A percentile compares a stretch with the other conserved stretches of the same genome.
phyloP scores from a whole-genome alignment of 2,329 filamentous ascomycete genomes.

The Exserohilum rostratum region DNA sequence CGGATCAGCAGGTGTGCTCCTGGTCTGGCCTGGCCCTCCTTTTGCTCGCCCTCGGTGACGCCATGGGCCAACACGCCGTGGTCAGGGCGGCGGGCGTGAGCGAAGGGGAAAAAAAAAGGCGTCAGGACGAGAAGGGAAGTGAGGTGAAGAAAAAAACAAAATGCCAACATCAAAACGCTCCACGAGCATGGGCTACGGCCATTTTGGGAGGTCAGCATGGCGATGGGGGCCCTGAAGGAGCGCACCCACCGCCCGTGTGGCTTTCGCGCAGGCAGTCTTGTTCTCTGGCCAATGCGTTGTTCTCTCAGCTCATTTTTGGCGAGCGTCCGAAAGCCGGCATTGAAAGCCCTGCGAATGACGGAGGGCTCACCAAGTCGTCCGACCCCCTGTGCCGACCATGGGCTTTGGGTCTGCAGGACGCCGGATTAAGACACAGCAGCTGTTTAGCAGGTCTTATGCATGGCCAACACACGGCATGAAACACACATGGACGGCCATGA shows the following conservation, averaged over 20 bases:
- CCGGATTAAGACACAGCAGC: constrained; percentile 22
- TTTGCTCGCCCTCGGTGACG: too few relatives aligned
- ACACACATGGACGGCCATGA: constrained; percentile 15
- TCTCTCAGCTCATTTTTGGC: constrained; percentile 3
- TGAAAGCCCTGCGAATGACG: constrained; percentile 19
- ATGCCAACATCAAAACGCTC: too few relatives aligned
- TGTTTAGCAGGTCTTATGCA: constrained; percentile 16
- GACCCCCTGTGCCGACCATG: constrained; percentile 26
- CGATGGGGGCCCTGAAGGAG: too few relatives aligned
- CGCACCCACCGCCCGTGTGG: too few relatives aligned
- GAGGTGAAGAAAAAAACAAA: too few relatives aligned
- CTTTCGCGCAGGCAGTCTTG: background rate
- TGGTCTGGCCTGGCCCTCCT: too few relatives aligned
- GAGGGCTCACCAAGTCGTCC: constrained; percentile 14
- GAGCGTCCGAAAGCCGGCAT: constrained; percentile 18
- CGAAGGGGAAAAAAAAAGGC: background rate
- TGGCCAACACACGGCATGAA: constrained; percentile 21
- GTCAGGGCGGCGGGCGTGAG: background rate
- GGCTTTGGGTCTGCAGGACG: constrained; percentile 10
- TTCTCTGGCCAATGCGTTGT: constrained; percentile 10
- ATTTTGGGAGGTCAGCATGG: background rate
- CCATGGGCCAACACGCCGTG: background rate
- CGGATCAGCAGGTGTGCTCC: background rate
- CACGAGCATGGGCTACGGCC: too few relatives aligned
- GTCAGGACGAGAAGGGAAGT: too few relatives aligned